Evolutionary conservation across 768 basidiomycete genomes (phyloP).

Genomic region (Mycena venus): DNA sequence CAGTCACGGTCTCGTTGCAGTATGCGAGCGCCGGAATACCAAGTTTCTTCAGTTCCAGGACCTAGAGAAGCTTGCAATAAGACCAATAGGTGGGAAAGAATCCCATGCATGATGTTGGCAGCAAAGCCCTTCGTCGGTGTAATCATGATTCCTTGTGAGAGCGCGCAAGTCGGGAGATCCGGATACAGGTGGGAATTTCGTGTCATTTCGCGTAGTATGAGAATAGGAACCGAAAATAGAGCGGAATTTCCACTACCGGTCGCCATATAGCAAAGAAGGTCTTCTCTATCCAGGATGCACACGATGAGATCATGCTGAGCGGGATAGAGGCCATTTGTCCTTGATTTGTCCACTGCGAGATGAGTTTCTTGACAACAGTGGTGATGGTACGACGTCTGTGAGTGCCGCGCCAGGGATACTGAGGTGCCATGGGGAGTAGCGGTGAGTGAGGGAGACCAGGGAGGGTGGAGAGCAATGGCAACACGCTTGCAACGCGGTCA

Average conservation of each 20-base stretch:
- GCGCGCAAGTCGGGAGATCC: neutral
- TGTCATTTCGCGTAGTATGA: neutral
- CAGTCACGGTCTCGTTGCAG: too few relatives aligned
- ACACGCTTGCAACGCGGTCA: too few relatives aligned
- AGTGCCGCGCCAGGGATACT: too few relatives aligned
- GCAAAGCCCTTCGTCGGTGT: neutral
- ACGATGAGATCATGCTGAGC: neutral
- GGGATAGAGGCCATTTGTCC: slow-evolving; percentile 13
- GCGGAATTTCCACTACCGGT: slow-evolving; percentile 22
- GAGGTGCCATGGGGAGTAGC: neutral
- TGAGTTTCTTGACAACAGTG: neutral
- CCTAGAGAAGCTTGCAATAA: too few relatives aligned
- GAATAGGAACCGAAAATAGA: slow-evolving; percentile 1
- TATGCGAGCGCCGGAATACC: too few relatives aligned
- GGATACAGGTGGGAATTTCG: neutral
- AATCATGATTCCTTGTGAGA: neutral
- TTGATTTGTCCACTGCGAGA: slow-evolving; percentile 12
- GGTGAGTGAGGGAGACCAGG: neutral
- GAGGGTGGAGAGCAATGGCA: neutral
- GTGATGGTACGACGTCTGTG: neutral
- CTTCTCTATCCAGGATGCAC: neutral
- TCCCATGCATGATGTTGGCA: too few relatives aligned
- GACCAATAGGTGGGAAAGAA: too few relatives aligned
- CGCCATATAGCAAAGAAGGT: slow-evolving; percentile 4
- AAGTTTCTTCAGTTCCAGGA: too few relatives aligned